A percentile compares a stretch with the other conserved stretches of the same genome.
Evolutionary conservation across 2,329 filamentous ascomycete species (phyloP).

Genomic region (Clonostachys solani): DNA sequence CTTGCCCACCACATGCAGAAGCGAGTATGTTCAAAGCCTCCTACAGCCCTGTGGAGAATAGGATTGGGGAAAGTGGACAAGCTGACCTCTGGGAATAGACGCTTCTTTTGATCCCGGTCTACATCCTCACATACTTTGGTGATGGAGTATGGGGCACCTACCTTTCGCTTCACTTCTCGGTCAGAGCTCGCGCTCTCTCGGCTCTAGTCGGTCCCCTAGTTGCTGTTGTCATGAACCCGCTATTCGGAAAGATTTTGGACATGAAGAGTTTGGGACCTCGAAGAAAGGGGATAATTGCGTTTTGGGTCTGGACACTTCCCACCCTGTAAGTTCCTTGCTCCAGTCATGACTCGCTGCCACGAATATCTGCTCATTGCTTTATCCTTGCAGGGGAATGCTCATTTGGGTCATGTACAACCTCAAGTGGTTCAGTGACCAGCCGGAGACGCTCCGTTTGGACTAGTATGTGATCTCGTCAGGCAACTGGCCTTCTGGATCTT

Average conservation of each 20-base stretch:
- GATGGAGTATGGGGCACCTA: constrained; percentile 29
- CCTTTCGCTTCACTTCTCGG: constrained; percentile 22
- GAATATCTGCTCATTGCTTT: not conserved
- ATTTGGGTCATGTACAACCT: not conserved
- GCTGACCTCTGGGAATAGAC: constrained; percentile 11
- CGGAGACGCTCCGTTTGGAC: not conserved
- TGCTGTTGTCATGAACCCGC: not conserved
- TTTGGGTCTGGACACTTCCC: not conserved
- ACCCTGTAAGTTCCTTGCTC: not conserved
- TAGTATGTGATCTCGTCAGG: not conserved
- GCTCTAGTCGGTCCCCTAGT: not conserved
- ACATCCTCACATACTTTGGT: constrained; percentile 29
- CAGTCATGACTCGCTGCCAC: not conserved
- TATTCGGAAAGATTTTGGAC: not conserved
- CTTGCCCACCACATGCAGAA: not conserved
- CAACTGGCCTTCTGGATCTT: not conserved
- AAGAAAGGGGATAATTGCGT: not conserved
- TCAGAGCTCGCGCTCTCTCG: constrained; percentile 17
- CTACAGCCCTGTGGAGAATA: not conserved
- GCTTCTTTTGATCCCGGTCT: constrained; percentile 24
- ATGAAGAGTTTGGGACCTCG: not conserved
- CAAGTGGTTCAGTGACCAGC: not conserved
- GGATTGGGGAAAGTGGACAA: not conserved
- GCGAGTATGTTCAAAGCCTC: not conserved
- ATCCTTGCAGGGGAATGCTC: not conserved